These are phyloP conservation scores for Priceomyces castillae DNA, from an alignment of 805 yeast species.

Conservation along the genomic window DNA sequence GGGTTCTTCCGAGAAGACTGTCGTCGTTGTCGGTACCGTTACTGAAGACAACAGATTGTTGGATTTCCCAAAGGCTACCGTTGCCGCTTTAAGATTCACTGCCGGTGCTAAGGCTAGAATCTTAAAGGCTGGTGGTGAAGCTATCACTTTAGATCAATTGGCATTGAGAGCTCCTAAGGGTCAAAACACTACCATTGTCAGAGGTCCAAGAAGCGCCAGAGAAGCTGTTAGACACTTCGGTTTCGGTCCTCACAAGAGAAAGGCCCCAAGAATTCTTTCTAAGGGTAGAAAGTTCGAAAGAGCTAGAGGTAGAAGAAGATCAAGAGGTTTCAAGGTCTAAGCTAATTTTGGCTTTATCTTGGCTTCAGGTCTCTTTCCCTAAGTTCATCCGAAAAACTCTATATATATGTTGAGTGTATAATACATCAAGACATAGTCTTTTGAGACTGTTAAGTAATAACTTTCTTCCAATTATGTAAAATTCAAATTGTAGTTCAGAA, in stretches of 20 bases:
- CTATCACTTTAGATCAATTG: slow-evolving; percentile 97
- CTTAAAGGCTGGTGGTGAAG: slow-evolving; percentile 98
- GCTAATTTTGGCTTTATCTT: slow-evolving; percentile 4
- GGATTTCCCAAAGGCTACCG: slow-evolving; percentile 93
- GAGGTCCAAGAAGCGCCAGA: slow-evolving; percentile 99
- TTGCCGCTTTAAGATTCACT: slow-evolving; percentile 99
- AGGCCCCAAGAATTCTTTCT: slow-evolving; percentile 97
- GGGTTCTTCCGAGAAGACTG: slow-evolving; percentile 86
- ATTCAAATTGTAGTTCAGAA: too few relatives aligned
- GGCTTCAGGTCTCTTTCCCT: slow-evolving; percentile 2
- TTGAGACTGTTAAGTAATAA: background rate
- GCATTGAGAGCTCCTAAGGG: slow-evolving; percentile 99
- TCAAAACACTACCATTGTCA: slow-evolving; percentile 93
- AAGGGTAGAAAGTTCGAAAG: slow-evolving; percentile 99
- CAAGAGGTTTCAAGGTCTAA: slow-evolving; percentile 99
- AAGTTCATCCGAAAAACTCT: slow-evolving; percentile 6
- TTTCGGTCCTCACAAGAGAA: slow-evolving; percentile 99
- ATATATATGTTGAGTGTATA: slow-evolving; percentile 12
- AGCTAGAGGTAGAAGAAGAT: slow-evolving; percentile 99
- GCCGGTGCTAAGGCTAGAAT: slow-evolving; percentile 98
- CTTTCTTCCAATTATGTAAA: too few relatives aligned
- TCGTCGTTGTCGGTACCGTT: slow-evolving; percentile 99
- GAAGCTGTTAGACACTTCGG: slow-evolving; percentile 99
- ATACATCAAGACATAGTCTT: slow-evolving; percentile 4
- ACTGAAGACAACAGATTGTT: slow-evolving; percentile 96